These are phyloP conservation scores for Stygiomarasmius scandens DNA, from an alignment of 1,284 basidiomycete genomes.

Conservation along the genomic window DNA sequence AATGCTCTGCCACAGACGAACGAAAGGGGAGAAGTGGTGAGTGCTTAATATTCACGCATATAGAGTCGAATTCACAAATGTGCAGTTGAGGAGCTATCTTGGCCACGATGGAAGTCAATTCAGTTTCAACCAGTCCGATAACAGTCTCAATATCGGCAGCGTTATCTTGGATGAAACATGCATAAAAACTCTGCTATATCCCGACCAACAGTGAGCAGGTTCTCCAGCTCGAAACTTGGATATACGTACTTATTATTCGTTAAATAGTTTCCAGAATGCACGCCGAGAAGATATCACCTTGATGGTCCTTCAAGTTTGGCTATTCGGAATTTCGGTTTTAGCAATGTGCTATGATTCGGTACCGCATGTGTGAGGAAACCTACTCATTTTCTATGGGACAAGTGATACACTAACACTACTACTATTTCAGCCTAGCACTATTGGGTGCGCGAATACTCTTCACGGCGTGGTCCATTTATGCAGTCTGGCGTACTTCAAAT, in stretches of 20 bases:
- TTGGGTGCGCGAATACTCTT: conserved; percentile 48
- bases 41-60: too few species aligned
- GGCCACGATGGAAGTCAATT: too few species aligned
- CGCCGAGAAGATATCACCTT: conserved; percentile 55
- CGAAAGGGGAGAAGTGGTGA: too few species aligned
- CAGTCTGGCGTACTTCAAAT: conserved; percentile 47
- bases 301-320: conserved; percentile 60
- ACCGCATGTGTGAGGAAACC: conserved; percentile 48
- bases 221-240: background rate
- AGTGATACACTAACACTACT: background rate
- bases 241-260: background rate
- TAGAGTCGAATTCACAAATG: too few species aligned
- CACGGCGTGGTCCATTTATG: conserved; percentile 54
- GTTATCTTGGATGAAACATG: conserved; percentile 39
- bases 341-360: conserved; percentile 55
- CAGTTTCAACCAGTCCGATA: too few species aligned
- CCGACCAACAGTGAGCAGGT: conserved; percentile 41
- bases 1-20: too few species aligned
- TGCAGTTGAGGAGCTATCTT: too few species aligned
- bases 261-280: conserved; percentile 45
- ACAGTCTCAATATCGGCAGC: conserved; percentile 7
- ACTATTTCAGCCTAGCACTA: conserved; percentile 50
- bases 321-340: conserved; percentile 54
- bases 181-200: conserved; percentile 45
- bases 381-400: too few species aligned